Conservation (phyloP, 148 eudicot genomes). For the Oxyria digyna region DNA sequence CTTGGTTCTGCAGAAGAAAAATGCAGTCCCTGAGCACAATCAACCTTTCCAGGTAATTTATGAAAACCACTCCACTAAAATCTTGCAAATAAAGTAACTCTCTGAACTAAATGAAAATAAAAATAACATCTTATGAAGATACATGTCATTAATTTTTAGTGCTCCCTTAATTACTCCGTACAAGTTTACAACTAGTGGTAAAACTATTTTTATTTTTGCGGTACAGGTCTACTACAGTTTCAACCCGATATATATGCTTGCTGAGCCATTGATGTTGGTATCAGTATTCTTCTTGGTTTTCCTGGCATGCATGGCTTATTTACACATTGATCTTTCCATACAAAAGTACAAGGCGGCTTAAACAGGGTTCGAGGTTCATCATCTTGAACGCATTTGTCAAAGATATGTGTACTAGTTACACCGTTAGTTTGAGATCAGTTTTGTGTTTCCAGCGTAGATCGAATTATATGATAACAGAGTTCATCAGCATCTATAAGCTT, state of each 20-base stretch:
- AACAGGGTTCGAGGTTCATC: slow-evolving; percentile 7
- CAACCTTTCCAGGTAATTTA: slow-evolving; percentile 68
- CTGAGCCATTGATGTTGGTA: slow-evolving; percentile 82
- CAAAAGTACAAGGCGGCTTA: slow-evolving; percentile 38
- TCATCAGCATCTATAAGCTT: not conserved
- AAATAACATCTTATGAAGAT: no score
- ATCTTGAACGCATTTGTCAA: not conserved
- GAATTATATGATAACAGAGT: not conserved
- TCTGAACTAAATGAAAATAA: not conserved
- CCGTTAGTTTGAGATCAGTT: not conserved
- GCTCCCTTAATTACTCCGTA: not conserved
- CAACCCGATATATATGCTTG: slow-evolving; percentile 84
- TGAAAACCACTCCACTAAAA: not conserved
- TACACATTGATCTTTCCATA: slow-evolving; percentile 66
- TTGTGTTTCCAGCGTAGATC: not conserved
- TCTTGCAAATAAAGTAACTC: not conserved
- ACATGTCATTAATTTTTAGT: no score
- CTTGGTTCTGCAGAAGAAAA: slow-evolving; percentile 73
- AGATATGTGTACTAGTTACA: not conserved
- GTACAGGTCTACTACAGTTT: slow-evolving; percentile 71
- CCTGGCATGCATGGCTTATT: slow-evolving; percentile 59
- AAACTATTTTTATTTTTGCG: slow-evolving; percentile 16
- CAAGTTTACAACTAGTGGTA: not conserved
- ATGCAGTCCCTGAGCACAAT: slow-evolving; percentile 90
- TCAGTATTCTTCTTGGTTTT: slow-evolving; percentile 69